A percentile compares a stretch with the other conserved stretches of the same genome.
phyloP scores from a whole-genome alignment of 768 basidiomycete species.

The Galerina marginata region DNA sequence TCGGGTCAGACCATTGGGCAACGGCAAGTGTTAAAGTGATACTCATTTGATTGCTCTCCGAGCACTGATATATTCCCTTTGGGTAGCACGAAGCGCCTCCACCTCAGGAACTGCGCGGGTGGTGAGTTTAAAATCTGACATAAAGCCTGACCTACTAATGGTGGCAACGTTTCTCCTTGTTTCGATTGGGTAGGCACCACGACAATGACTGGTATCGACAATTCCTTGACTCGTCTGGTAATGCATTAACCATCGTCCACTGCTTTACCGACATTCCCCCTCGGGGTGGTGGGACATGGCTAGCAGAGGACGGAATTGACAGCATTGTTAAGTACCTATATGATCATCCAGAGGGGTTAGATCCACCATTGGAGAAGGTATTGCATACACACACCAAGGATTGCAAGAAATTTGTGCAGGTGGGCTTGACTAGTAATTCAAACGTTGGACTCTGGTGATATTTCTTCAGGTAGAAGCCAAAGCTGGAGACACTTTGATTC shows the following conservation, averaged over 20 bases:
- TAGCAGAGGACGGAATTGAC: constrained; percentile 3
- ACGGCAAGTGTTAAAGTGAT: not conserved
- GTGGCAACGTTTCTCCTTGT: too few species aligned
- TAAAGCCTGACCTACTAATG: not conserved
- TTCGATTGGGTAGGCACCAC: not conserved
- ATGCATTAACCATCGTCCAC: not conserved
- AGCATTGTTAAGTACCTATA: constrained; percentile 1
- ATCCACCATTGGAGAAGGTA: not conserved
- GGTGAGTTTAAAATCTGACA: not conserved
- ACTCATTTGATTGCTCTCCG: not conserved
- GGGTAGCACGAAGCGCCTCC: constrained; percentile 1
- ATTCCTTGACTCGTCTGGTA: constrained; percentile 4
- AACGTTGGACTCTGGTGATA: not conserved
- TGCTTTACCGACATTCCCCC: constrained; percentile 7
- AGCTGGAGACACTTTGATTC: not conserved
- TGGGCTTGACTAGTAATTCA: not conserved
- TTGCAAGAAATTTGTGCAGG: constrained; percentile 6
- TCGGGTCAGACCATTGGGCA: constrained; percentile 2
- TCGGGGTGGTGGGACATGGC: constrained; percentile 3
- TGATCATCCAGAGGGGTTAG: not conserved
- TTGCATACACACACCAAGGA: not conserved
- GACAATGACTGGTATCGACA: constrained; percentile 8
- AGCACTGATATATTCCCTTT: not conserved
- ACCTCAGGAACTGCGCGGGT: constrained; percentile 1
- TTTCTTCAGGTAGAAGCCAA: not conserved